A percentile compares a stretch with the other conserved stretches of the same genome.
phyloP scores from a whole-genome alignment of 352 stramenopile genomes.

The Phytopythium montanum region DNA sequence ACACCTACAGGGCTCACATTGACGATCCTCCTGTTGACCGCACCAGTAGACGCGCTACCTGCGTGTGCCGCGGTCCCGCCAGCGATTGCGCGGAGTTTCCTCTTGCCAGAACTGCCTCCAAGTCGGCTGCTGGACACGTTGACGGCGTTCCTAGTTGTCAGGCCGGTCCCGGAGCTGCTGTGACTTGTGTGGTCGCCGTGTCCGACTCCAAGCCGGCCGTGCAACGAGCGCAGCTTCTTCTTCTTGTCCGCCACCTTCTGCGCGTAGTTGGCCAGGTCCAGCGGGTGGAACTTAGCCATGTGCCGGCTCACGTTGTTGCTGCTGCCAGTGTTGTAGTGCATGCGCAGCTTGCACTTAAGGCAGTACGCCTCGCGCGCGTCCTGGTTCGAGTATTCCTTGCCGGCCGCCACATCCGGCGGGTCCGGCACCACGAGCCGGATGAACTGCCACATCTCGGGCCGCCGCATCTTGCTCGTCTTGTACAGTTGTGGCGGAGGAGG shows the following conservation, averaged over 20 bases:
- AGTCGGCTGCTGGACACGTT: slow-evolving; percentile 1
- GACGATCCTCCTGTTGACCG: background rate
- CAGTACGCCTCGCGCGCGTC: slow-evolving; percentile 51
- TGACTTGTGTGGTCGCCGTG: slow-evolving; percentile 3
- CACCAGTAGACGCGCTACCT: background rate
- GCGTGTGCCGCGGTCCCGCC: background rate
- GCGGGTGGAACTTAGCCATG: slow-evolving; percentile 48
- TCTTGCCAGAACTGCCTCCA: slow-evolving; percentile 21
- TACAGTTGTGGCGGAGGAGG: slow-evolving; percentile 34
- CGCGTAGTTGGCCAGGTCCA: slow-evolving; percentile 35
- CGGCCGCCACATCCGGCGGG: slow-evolving; percentile 29
- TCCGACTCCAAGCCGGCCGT: slow-evolving; percentile 7
- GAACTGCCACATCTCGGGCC: slow-evolving; percentile 54
- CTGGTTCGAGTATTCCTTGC: slow-evolving; percentile 47
- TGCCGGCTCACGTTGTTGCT: slow-evolving; percentile 56
- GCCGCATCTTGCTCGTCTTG: slow-evolving; percentile 55
- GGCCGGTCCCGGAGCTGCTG: slow-evolving; percentile 1
- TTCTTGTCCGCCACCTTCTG: slow-evolving; percentile 34
- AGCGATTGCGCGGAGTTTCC: slow-evolving; percentile 7
- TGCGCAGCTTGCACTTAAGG: slow-evolving; percentile 50
- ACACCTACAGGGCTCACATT: background rate
- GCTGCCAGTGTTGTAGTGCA: slow-evolving; percentile 54
- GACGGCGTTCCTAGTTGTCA: background rate
- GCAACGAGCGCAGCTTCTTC: slow-evolving; percentile 20
- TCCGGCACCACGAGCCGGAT: slow-evolving; percentile 48